Conservation (phyloP, 345 rosid species). For the Raphanus raphanistrum region DNA sequence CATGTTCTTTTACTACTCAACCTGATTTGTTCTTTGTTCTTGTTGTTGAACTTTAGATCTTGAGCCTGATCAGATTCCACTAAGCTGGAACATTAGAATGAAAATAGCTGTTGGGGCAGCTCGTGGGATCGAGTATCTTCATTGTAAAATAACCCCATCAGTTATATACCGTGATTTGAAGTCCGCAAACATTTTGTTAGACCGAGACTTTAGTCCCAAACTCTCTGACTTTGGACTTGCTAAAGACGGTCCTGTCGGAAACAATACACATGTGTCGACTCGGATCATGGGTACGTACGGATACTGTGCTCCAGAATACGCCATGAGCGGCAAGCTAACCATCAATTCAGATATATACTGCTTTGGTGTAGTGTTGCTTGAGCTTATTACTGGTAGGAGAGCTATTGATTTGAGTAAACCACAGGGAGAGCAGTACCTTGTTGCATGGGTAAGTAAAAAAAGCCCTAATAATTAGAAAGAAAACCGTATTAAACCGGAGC, state of each 20-base stretch:
- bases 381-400: slow-evolving; percentile 80
- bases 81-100: slow-evolving; percentile 76
- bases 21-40: neutral
- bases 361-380: slow-evolving; percentile 88
- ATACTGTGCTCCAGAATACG: slow-evolving; percentile 96
- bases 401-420: slow-evolving; percentile 61
- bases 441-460: slow-evolving; percentile 71
- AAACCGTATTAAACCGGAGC: neutral
- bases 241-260: slow-evolving; percentile 87
- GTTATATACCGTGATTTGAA: slow-evolving; percentile 91
- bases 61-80: slow-evolving; percentile 51
- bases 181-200: slow-evolving; percentile 86
- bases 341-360: slow-evolving; percentile 87
- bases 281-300: slow-evolving; percentile 97
- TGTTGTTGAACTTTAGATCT: slow-evolving; percentile 48
- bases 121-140: slow-evolving; percentile 83
- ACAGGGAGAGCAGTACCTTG: slow-evolving; percentile 74
- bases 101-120: slow-evolving; percentile 89
- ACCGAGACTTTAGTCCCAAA: slow-evolving; percentile 63
- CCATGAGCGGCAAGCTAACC: slow-evolving; percentile 89
- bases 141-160: slow-evolving; percentile 83
- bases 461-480: neutral
- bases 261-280: slow-evolving; percentile 88
- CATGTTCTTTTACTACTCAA: neutral
- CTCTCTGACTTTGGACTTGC: slow-evolving; percentile 96